phyloP scores from a whole-genome alignment of 768 basidiomycete genomes.

The Trametes maxima region DNA sequence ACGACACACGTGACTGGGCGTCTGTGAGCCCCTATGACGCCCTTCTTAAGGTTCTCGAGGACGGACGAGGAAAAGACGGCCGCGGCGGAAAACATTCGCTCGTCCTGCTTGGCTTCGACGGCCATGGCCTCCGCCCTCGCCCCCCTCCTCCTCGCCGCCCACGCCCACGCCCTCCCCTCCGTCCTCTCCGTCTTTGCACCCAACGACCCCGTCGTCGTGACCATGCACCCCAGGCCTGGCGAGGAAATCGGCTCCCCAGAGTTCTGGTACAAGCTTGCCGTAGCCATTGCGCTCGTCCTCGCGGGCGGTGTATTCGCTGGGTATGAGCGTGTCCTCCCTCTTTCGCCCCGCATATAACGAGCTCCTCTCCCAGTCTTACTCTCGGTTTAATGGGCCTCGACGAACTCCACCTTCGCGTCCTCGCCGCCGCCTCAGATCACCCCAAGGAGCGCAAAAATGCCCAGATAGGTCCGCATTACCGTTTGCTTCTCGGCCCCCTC shows the following conservation, averaged over 20 bases:
- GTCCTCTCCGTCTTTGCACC: constrained; percentile 23
- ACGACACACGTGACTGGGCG: constrained; percentile 22
- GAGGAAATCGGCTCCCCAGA: constrained; percentile 54
- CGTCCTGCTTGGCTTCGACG: background rate
- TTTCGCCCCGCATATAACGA: background rate
- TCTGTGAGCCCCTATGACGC: background rate
- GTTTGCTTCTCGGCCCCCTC: background rate
- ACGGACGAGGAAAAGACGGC: background rate
- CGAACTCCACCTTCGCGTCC: constrained; percentile 85
- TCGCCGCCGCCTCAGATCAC: constrained; percentile 82
- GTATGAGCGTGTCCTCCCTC: constrained; percentile 37
- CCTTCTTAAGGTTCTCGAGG: background rate
- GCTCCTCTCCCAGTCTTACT: constrained; percentile 62
- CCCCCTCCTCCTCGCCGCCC: background rate
- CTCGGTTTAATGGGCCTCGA: constrained; percentile 94
- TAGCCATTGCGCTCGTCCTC: constrained; percentile 73
- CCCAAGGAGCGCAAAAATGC: constrained; percentile 67
- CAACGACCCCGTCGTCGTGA: background rate
- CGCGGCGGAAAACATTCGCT: background rate
- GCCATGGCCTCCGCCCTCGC: background rate
- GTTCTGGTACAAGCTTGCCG: constrained; percentile 73
- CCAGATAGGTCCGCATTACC: constrained; percentile 52
- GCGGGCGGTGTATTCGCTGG: constrained; percentile 92
- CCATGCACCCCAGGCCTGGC: background rate
- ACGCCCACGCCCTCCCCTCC: constrained; percentile 5